A percentile compares a stretch with the other conserved stretches of the same genome.
Evolutionary conservation across 495 filamentous ascomycete genomes (phyloP).

Genomic region (Penicillium bovifimosum): DNA sequence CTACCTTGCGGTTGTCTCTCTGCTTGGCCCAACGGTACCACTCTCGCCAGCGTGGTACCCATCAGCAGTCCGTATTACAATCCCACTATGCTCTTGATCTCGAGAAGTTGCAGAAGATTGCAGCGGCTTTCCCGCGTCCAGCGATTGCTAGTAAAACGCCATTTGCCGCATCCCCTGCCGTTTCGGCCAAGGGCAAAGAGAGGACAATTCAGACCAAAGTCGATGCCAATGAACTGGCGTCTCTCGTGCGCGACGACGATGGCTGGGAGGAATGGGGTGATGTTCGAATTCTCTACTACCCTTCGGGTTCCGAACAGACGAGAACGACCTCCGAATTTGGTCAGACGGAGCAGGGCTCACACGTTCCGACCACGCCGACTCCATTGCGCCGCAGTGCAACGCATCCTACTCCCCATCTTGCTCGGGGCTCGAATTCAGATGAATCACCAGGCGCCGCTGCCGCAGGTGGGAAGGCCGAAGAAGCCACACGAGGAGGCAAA

Average conservation of each 20-base stretch:
- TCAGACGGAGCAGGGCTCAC: slow-evolving; percentile 22
- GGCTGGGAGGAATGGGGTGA: slow-evolving; percentile 65
- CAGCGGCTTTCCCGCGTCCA: slow-evolving; percentile 75
- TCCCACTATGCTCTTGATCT: slow-evolving; percentile 94
- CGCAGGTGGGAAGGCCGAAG: slow-evolving; percentile 30
- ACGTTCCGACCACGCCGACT: slow-evolving; percentile 46
- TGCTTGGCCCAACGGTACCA: slow-evolving; percentile 89
- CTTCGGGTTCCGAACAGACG: slow-evolving; percentile 29
- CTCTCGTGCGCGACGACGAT: slow-evolving; percentile 54
- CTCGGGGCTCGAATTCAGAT: slow-evolving; percentile 45
- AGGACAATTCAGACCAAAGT: slow-evolving; percentile 48
- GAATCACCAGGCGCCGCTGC: slow-evolving; percentile 39
- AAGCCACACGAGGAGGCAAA: slow-evolving; percentile 47
- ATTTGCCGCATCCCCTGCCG: slow-evolving; percentile 40
- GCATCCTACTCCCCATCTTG: slow-evolving; percentile 50
- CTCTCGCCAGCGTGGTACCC: slow-evolving; percentile 65
- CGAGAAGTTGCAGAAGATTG: slow-evolving; percentile 76
- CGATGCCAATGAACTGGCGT: slow-evolving; percentile 70
- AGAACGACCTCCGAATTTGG: slow-evolving; percentile 25
- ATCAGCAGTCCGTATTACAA: slow-evolving; percentile 67
- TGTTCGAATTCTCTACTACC: slow-evolving; percentile 63
- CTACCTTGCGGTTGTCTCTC: slow-evolving; percentile 68
- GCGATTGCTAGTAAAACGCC: slow-evolving; percentile 34
- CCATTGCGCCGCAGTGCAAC: slow-evolving; percentile 44
- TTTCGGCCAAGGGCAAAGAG: slow-evolving; percentile 67